These are phyloP conservation scores for Cicer chorassanicum DNA, from an alignment of 306 rosid species.

Conservation along the genomic window DNA sequence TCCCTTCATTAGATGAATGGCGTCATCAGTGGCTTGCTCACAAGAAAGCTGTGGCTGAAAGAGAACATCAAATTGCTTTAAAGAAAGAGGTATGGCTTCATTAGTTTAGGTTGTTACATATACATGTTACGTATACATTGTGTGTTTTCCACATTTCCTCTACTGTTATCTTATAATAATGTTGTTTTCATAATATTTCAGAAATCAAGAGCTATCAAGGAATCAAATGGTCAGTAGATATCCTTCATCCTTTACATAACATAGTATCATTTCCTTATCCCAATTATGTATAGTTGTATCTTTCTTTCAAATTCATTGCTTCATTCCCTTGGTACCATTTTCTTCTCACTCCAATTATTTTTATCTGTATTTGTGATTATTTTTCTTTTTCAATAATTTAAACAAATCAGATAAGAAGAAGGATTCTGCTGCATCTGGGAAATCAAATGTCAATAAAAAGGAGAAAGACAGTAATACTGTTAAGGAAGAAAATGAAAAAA, in stretches of 20 bases:
- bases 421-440: constrained; percentile 59
- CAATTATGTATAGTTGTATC: background rate
- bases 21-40: constrained; percentile 89
- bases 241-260: constrained; percentile 16
- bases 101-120: constrained; percentile 22
- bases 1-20: constrained; percentile 85
- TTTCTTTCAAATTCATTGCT: background rate
- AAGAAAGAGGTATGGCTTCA: constrained; percentile 69
- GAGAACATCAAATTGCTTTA: constrained; percentile 64
- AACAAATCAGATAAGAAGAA: constrained; percentile 62
- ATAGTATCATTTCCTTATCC: background rate
- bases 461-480: constrained; percentile 56
- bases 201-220: constrained; percentile 59
- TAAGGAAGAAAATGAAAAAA: constrained; percentile 59
- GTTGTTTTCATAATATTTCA: constrained; percentile 40
- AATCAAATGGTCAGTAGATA: constrained; percentile 50
- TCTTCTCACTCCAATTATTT: background rate
- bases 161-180: background rate
- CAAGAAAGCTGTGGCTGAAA: constrained; percentile 79
- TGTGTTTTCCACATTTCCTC: constrained; percentile 4
- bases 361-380: background rate
- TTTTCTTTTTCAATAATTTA: constrained; percentile 37
- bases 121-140: background rate
- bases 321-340: constrained; percentile 3
- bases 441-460: constrained; percentile 55